phyloP scores from a whole-genome alignment of 129 eudicot genomes.

The Flaveria linearis region DNA sequence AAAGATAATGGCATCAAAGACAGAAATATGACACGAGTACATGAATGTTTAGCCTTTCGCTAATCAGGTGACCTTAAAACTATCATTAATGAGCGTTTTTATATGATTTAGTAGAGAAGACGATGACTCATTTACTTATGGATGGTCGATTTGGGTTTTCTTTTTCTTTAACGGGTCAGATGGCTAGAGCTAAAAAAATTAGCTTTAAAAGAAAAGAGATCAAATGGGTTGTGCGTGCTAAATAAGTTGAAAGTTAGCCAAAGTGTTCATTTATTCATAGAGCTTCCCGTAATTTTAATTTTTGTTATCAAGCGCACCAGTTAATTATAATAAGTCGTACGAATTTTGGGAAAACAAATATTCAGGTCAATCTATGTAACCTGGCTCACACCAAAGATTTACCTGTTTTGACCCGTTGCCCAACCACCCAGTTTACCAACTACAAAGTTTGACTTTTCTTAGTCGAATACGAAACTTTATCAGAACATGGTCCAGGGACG shows the following conservation, averaged over 20 bases:
- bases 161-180: neutral
- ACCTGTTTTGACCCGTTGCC: no score
- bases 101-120: neutral
- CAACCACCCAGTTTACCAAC: neutral
- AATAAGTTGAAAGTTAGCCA: neutral
- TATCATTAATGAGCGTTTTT: neutral
- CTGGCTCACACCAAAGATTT: no score
- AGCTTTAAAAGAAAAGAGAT: neutral
- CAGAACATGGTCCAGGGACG: neutral
- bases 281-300: neutral
- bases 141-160: neutral
- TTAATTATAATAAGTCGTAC: neutral
- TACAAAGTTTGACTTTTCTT: conserved; percentile 15
- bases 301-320: neutral
- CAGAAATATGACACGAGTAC: neutral
- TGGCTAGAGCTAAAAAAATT: neutral
- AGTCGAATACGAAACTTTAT: neutral
- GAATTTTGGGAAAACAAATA: no score
- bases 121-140: neutral
- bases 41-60: neutral
- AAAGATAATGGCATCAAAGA: neutral
- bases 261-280: neutral
- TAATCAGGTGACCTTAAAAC: neutral
- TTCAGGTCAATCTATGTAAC: no score
- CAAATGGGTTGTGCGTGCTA: neutral